Evolutionary conservation across 192 early-diverging fungal genomes (phyloP).

Genomic region (Entomortierella beljakovae): DNA sequence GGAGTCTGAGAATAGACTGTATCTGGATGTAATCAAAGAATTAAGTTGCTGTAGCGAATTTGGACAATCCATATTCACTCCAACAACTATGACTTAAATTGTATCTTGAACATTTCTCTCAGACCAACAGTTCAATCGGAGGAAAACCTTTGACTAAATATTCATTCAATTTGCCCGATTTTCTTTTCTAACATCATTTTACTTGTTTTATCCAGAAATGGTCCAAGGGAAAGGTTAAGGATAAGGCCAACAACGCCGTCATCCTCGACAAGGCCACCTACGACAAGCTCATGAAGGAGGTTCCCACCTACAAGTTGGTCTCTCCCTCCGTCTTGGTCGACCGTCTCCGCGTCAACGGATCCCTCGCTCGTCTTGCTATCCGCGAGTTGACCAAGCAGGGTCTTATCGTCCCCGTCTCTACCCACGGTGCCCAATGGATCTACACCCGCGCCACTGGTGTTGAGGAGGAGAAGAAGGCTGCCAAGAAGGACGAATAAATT

Average conservation of each 20-base stretch:
- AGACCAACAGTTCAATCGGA: too few species aligned
- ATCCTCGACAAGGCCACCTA: slow-evolving; percentile 97
- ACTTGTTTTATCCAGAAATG: slow-evolving; percentile 83
- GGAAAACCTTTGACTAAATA: too few species aligned
- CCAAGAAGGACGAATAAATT: slow-evolving; percentile 55
- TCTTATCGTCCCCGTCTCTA: slow-evolving; percentile 90
- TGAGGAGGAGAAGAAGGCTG: slow-evolving; percentile 62
- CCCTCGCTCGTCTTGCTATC: slow-evolving; percentile 95
- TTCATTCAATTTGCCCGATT: too few species aligned
- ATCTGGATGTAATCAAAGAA: too few species aligned
- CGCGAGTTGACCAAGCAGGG: slow-evolving; percentile 93
- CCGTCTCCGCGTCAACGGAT: slow-evolving; percentile 98
- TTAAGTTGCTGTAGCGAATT: too few species aligned
- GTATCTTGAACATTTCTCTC: too few species aligned
- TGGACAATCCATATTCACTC: too few species aligned
- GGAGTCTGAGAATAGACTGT: too few species aligned
- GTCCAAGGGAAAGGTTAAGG: slow-evolving; percentile 99
- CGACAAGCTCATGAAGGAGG: slow-evolving; percentile 99
- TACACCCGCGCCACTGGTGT: slow-evolving; percentile 74
- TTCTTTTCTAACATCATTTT: too few species aligned
- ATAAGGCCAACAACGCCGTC: slow-evolving; percentile 99
- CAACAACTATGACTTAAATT: too few species aligned
- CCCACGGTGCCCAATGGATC: slow-evolving; percentile 93
- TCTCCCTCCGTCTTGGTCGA: slow-evolving; percentile 98
- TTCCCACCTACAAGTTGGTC: slow-evolving; percentile 99